These are phyloP conservation scores for Baffinella frigidus DNA, from an alignment of 208 protist species.

Conservation along the genomic window DNA sequence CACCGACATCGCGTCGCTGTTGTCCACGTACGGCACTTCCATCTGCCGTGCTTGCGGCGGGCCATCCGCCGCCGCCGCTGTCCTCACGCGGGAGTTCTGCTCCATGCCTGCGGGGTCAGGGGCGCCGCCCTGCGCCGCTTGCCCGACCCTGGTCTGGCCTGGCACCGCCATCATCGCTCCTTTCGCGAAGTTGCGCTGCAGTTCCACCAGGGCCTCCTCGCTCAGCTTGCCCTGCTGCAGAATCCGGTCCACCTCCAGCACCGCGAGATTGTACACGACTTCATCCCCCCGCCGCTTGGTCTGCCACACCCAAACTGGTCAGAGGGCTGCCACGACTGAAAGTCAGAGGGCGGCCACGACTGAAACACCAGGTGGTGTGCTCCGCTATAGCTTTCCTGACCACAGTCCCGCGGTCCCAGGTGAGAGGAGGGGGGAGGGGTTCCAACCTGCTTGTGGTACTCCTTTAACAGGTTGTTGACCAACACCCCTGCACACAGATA, in stretches of 20 bases:
- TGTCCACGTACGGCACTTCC: no score
- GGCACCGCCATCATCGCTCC: not conserved
- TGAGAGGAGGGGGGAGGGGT: not conserved
- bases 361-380: no score
- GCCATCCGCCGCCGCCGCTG: not conserved
- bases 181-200: not conserved
- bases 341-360: no score
- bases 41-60: not conserved
- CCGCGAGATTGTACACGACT: not conserved
- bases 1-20: not conserved
- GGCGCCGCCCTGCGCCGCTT: not conserved
- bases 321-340: no score
- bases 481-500: no score
- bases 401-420: not conserved
- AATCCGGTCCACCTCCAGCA: not conserved
- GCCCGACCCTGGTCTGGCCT: no score
- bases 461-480: conserved; percentile 49
- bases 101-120: not conserved
- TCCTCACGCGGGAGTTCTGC: not conserved
- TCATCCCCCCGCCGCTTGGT: not conserved
- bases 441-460: conserved; percentile 32
- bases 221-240: not conserved
- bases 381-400: no score
- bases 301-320: no score
- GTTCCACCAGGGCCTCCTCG: not conserved